A percentile compares a stretch with the other conserved stretches of the same genome.
phyloP scores from a whole-genome alignment of 441 rosid species.

The Daphne laureola region DNA sequence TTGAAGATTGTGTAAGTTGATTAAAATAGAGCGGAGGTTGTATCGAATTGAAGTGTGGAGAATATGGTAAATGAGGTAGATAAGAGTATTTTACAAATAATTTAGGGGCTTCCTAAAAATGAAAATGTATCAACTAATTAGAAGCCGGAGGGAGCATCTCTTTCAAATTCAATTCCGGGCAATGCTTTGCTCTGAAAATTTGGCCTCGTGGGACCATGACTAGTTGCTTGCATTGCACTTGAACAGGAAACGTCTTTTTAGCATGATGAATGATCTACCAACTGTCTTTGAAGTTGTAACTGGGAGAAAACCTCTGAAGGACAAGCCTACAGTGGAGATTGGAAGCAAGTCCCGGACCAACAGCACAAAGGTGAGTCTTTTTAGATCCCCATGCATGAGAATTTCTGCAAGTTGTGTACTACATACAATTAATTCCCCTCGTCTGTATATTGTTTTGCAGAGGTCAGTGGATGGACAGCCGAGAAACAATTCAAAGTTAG shows the following conservation, averaged over 20 bases:
- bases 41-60: too few species aligned
- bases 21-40: too few species aligned
- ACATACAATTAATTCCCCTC: background rate
- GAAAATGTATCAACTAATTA: too few species aligned
- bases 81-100: too few species aligned
- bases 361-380: conserved; percentile 45
- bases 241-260: conserved; percentile 73
- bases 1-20: too few species aligned
- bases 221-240: conserved; percentile 6
- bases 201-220: background rate
- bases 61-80: too few species aligned
- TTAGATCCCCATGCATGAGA: background rate
- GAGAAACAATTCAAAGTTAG: conserved; percentile 41
- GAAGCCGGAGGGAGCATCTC: too few species aligned
- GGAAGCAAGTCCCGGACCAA: conserved; percentile 75
- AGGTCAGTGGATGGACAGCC: conserved; percentile 63
- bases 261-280: conserved; percentile 76
- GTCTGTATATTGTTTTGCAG: conserved; percentile 23
- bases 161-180: too few species aligned
- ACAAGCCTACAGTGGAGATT: conserved; percentile 54
- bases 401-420: background rate
- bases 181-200: background rate
- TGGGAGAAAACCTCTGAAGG: conserved; percentile 56
- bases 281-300: conserved; percentile 81
- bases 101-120: too few species aligned